Base-by-base conservation (phyloP, 768 basidiomycete genomes). In the Trametes villosa region DNA sequence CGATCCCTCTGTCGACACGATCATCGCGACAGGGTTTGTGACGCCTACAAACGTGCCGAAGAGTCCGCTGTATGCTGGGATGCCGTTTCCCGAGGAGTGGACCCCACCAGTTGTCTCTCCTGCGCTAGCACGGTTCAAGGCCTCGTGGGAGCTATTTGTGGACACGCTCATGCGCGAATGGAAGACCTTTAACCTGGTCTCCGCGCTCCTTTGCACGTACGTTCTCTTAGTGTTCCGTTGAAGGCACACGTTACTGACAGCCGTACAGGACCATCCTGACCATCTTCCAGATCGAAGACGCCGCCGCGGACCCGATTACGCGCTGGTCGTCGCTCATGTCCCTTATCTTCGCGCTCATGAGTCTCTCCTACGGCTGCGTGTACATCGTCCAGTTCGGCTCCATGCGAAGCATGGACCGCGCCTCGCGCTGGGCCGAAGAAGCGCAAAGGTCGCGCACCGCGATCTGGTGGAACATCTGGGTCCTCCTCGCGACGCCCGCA, bases 121-220 rank as follows among this genome's bases (percentile, higher is more conserved):
- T 5, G 83, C 88, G 6, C 70, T 91, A 40, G 74, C 84, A 9
- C 77, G 86, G 48, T 92, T 92, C 78, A 81, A 80, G 63, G 64
- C 68, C 8, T 81, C 85, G 2, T 92, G 90, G 90, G 90, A 91
- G 71, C 72, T 68, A 0, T 90, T 92, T 64, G 81, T 91, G 12
- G 86, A 88, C 55, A 84, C 86, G 0, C 75, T 91, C n/a, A 60
- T 84, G 62, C 79, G 83, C 27, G 89, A 91, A 65, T 91, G 88
- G 88, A 91, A 91, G 75, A 91, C 88, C 7, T 67, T 84, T 41
- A 91, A 91, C 65, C 77, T 91, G 20, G 83, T 92, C 20, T 91
- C 88, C 13, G 90, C 87, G 8, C 71, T 92, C 29, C 73, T 83
- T 4, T 74, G 76, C 67, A 77, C 82, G 81, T 83, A 53, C 29